Evolutionary conservation across 305 asterid genomes (phyloP), one percentile per base, ranked within the genome.

Genomic region (Fraxinus floribunda): DNA sequence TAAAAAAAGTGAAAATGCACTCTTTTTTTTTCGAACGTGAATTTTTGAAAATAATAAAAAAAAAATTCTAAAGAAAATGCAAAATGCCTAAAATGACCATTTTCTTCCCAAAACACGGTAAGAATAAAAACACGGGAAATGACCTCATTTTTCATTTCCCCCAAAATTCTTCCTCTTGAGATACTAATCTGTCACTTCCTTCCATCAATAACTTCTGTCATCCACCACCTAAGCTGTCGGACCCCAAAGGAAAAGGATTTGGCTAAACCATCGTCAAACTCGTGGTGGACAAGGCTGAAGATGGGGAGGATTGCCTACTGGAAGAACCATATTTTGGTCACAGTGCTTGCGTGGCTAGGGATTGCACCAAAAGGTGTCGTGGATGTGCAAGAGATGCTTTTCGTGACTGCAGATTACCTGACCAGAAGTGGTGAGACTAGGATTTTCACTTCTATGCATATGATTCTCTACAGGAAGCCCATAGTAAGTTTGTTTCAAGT

Each of bases 241-340:
- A n/a, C n/a, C n/a, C n/a, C n/a, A n/a, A 11, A 92, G 75, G 98
- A 96, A 89, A 86, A 80, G 88, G 99, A 96, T 79, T 85, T 96
- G 80, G 95, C 98, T 0, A 93, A 91, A 76, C 97, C 98, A 0
- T 98, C 98, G 2, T 80, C 97, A 0, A 82, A 87, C 2, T 96
- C 99, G 6, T 96, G n/a, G 99, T 96, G 99, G 99, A 89, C 93
- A n/a, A 88, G 99, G 85, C 84, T 96, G 81, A 96, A 94, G 84
- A 96, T 96, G 99, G 98, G 99, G 3, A 80, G 99, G 81, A 34
- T 96, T 72, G 98, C 99, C 0, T 96, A 94, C 75, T 96, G 98
- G 98, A 94, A 98, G 92, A 96, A 96, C 90, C 99, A 94, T 82
- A 78, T 92, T 62, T 34, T 96, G 75, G 93, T 96, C 0, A 90